These are phyloP conservation scores for Trichosanthes cucumerina DNA, from an alignment of 306 rosid species.

Conservation along the genomic window DNA sequence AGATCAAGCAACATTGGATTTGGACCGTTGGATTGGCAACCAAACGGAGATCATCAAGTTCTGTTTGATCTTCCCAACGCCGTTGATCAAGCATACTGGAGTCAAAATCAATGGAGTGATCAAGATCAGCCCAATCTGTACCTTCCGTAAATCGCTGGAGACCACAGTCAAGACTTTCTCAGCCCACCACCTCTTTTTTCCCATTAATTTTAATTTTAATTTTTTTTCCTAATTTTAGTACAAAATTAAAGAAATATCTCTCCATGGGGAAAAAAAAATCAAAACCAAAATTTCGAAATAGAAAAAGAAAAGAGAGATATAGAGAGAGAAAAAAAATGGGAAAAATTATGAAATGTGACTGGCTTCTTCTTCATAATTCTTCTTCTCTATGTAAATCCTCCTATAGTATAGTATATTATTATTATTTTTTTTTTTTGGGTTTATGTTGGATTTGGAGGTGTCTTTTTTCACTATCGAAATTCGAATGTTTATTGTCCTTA, in stretches of 20 bases:
- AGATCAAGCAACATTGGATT: slow-evolving; percentile 33
- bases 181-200: background rate
- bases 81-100: slow-evolving; percentile 91
- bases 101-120: slow-evolving; percentile 74
- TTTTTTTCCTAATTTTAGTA: background rate
- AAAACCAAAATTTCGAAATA: background rate
- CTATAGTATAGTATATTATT: background rate
- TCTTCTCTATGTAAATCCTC: background rate
- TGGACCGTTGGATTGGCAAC: slow-evolving; percentile 83
- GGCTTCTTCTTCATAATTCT: background rate
- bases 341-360: slow-evolving; percentile 2
- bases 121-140: slow-evolving; percentile 55
- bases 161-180: background rate
- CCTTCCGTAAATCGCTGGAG: slow-evolving; percentile 59
- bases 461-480: background rate
- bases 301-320: background rate
- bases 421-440: background rate
- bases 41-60: slow-evolving; percentile 45
- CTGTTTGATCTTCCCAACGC: slow-evolving; percentile 74
- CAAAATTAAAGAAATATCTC: background rate
- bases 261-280: background rate
- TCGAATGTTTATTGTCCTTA: background rate
- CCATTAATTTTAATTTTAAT: background rate
- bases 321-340: background rate
- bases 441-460: background rate